These are phyloP conservation scores for Leucocoprinus gongylophorus DNA, from an alignment of 1,284 basidiomycete genomes.

Conservation along the genomic window DNA sequence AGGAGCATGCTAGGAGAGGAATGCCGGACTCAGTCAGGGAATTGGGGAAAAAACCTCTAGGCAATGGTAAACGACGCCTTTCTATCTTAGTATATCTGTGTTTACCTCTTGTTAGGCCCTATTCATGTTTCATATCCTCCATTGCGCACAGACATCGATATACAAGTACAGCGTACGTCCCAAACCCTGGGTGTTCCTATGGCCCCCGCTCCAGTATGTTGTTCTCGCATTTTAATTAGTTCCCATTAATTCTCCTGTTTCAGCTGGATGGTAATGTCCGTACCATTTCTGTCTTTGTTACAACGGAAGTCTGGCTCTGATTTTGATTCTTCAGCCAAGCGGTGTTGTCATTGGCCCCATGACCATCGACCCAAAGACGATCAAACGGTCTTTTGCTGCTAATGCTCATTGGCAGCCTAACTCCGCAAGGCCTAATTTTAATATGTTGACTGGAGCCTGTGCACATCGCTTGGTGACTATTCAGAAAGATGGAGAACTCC, in stretches of 20 bases:
- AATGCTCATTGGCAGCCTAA: conserved; percentile 1
- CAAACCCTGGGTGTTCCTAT: not conserved
- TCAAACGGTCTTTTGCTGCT: conserved; percentile 9
- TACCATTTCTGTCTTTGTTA: not conserved
- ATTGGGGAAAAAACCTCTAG: not conserved
- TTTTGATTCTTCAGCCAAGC: not conserved
- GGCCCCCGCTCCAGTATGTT: conserved; percentile 1
- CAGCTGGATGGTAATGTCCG: not conserved
- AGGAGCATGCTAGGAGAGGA: not conserved
- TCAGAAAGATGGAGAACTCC: conserved; percentile 8
- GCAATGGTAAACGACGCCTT: not conserved
- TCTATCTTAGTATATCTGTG: not conserved
- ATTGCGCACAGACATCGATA: not conserved
- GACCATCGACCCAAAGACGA: conserved; percentile 10
- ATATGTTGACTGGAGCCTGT: conserved; percentile 2
- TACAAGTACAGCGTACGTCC: not conserved
- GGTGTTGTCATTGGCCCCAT: not conserved
- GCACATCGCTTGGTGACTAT: conserved; percentile 4
- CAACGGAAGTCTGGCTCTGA: not conserved
- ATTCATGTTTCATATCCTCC: conserved; percentile 1
- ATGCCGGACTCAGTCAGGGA: not conserved
- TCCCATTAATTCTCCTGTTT: not conserved
- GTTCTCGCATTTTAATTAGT: not conserved
- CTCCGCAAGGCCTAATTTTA: not conserved
- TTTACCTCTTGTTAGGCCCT: not conserved